Evolutionary conservation across 208 protist species (phyloP).

Genomic region (Trypanosomatidae sp.): DNA sequence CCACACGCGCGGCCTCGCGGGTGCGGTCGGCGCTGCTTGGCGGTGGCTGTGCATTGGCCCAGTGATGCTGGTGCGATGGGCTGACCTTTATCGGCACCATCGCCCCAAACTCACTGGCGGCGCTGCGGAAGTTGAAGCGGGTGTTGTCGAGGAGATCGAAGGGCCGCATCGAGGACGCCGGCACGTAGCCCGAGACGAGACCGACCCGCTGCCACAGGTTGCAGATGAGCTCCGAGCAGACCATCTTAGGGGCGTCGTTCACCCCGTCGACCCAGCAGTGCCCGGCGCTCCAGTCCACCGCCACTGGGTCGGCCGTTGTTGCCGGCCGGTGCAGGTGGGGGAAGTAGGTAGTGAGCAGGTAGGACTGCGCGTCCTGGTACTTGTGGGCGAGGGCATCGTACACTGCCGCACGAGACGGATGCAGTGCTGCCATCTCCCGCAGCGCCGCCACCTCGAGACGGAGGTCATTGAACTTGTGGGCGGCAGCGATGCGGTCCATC

Average conservation of each 20-base stretch:
- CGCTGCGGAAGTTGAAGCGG: slow-evolving; percentile 65
- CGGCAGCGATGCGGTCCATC: slow-evolving; percentile 75
- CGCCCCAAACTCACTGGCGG: slow-evolving; percentile 27
- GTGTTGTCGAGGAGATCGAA: slow-evolving; percentile 78
- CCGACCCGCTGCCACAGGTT: slow-evolving; percentile 71
- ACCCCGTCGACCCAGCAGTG: slow-evolving; percentile 70
- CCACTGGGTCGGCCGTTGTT: slow-evolving; percentile 1
- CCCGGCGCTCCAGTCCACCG: slow-evolving; percentile 26
- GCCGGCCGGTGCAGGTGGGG: slow-evolving; percentile 35
- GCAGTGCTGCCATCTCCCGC: slow-evolving; percentile 15
- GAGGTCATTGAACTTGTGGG: slow-evolving; percentile 67
- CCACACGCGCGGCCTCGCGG: slow-evolving; percentile 5
- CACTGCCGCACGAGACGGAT: not conserved
- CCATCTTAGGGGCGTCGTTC: slow-evolving; percentile 49
- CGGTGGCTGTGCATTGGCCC: slow-evolving; percentile 7
- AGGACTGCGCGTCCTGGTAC: slow-evolving; percentile 41
- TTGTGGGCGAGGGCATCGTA: slow-evolving; percentile 25
- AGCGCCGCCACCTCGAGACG: slow-evolving; percentile 43
- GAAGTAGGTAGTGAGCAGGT: slow-evolving; percentile 60
- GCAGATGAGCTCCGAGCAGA: slow-evolving; percentile 81
- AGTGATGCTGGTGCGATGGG: slow-evolving; percentile 6
- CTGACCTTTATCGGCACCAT: slow-evolving; percentile 42
- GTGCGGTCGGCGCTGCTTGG: not conserved
- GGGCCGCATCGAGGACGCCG: slow-evolving; percentile 71
- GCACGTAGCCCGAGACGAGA: slow-evolving; percentile 60